These are phyloP conservation scores for Dentipellis sp. DNA, from an alignment of 768 basidiomycete genomes.

Conservation along the genomic window DNA sequence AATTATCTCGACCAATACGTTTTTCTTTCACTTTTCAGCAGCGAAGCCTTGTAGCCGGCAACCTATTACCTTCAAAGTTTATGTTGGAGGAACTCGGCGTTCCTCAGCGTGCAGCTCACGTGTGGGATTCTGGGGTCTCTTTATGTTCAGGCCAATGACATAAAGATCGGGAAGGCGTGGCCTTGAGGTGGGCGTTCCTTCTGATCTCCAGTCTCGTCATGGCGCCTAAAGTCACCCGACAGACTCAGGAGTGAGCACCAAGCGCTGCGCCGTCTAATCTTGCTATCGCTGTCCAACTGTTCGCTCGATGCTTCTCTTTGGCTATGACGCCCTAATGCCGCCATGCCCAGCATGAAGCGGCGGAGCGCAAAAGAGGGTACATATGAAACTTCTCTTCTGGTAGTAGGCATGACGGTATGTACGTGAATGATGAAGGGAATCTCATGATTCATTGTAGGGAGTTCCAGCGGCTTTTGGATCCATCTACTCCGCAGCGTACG, in stretches of 20 bases:
- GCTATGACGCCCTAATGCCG: background rate
- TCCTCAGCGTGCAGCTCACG: background rate
- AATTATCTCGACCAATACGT: background rate
- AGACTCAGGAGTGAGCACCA: background rate
- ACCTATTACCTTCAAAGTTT: background rate
- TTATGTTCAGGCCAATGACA: background rate
- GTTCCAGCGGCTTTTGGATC: background rate
- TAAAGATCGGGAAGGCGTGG: background rate
- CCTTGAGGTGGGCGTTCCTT: background rate
- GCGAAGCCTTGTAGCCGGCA: background rate
- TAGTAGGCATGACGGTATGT: background rate
- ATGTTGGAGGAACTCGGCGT: background rate
- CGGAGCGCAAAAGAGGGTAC: background rate
- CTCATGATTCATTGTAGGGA: background rate
- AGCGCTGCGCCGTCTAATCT: background rate
- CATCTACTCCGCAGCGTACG: background rate
- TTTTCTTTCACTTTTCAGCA: background rate
- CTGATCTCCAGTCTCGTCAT: background rate
- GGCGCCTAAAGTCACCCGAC: background rate
- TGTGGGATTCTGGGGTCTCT: background rate
- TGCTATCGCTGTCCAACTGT: background rate
- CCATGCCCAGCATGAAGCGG: background rate
- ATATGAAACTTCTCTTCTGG: background rate
- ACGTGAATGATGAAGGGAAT: background rate
- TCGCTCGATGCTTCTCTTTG: background rate